Conservation (phyloP, 2,329 filamentous ascomycete genomes). For the Xenoacremonium recifei region DNA sequence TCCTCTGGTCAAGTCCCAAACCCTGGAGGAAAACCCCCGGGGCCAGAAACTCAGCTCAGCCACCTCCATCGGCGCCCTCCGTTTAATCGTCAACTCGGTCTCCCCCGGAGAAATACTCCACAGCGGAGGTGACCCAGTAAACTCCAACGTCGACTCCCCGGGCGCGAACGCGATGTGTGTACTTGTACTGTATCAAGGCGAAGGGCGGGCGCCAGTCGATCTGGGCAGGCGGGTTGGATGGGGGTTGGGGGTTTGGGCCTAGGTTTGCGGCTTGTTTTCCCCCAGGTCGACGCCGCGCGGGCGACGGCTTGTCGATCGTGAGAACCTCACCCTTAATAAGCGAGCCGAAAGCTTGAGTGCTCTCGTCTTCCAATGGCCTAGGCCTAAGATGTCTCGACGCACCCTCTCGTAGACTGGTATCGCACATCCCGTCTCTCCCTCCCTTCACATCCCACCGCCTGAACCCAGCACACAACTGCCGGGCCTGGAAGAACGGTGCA, state of each 20-base stretch:
- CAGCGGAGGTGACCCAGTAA: conserved; percentile 5
- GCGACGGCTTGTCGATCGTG: not conserved
- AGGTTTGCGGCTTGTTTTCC: too few species aligned
- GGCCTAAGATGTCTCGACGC: not conserved
- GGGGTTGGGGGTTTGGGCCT: conserved; percentile 10
- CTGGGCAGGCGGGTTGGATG: too few species aligned
- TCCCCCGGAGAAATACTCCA: not conserved
- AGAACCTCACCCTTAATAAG: not conserved
- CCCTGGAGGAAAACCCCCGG: conserved; percentile 7
- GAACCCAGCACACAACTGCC: too few species aligned
- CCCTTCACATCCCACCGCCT: too few species aligned
- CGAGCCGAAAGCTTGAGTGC: not conserved
- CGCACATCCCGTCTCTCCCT: too few species aligned
- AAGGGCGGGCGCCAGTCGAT: conserved; percentile 12
- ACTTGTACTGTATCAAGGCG: too few species aligned
- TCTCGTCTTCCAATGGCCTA: not conserved
- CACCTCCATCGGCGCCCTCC: conserved; percentile 20
- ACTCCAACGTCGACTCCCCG: conserved; percentile 5
- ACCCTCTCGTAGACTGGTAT: too few species aligned
- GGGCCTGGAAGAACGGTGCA: too few species aligned
- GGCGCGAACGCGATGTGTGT: not conserved
- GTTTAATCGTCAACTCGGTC: not conserved
- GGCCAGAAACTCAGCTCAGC: too few species aligned
- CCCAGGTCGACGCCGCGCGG: too few species aligned
- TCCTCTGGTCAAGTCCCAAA: conserved; percentile 15